Base-by-base conservation (phyloP, 495 filamentous ascomycete genomes). In the Podospora sp. region DNA sequence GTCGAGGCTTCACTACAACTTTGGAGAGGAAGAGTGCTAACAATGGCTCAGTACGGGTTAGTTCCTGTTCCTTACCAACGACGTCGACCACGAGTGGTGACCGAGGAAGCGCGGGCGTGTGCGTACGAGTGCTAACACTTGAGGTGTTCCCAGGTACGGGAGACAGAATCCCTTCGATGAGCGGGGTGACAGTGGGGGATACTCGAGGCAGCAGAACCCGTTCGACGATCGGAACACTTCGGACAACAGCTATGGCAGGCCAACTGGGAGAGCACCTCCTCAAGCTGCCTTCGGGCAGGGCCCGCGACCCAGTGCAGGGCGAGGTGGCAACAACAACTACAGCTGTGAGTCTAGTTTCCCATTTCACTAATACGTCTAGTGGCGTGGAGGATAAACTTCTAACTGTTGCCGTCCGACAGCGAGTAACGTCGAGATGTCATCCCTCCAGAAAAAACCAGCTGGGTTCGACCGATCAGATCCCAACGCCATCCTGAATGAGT, bases 401-500 rank as follows among this genome's bases (percentile, higher is more conserved):
- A 20, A 59, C 25, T 24, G 29, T 26, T 16, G 27, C 8, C 27
- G 36, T 20, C 5, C 25, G 40, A 21, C 66, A 81, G 82, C 73
- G 62, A 77, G 79, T 72, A 81, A 83, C 60, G 80, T 86, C 79
- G 90, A 92, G 77, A 90, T 92, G 89, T 76, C 77, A 50, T 81
- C 88, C 26, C 77, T 91, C 7, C 65, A 76, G 49, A 74, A 78
- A 71, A 86, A 87, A 62, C 79, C 77, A 9, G 69, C 76, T 52
- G 75, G 78, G 55, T 78, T 80, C 65, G 78, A 75, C 58, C 77
- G 79, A 14, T 70, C 69, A 64, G 88, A 89, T 68, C 87, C 91
- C 24, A 92, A 89, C 72, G 84, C 86, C 50, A 88, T 96, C 71
- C 84, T 97, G 56, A 90, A 95, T 78, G 90, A 96, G 74, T 92